A percentile compares a stretch with the other conserved stretches of the same genome.
Conservation (phyloP, 495 filamentous ascomycete species). For the Friedmanniomyces endolithicus region DNA sequence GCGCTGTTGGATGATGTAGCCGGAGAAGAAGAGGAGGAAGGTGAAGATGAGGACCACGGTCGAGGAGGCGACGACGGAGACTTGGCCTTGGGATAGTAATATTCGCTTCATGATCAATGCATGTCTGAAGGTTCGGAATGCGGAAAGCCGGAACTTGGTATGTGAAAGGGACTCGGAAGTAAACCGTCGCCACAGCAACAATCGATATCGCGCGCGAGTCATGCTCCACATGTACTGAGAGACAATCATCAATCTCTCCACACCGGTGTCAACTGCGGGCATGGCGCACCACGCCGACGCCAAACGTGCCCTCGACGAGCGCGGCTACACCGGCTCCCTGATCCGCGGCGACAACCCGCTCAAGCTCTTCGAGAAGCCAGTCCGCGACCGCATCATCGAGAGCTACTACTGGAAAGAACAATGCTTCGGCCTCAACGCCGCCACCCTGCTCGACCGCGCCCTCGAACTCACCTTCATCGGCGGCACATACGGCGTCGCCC, state of each 20-base stretch:
- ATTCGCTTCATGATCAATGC: slow-evolving; percentile 16
- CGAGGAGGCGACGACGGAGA: slow-evolving; percentile 30
- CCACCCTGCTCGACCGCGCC: slow-evolving; percentile 78
- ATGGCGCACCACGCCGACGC: slow-evolving; percentile 36
- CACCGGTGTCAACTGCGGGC: background rate
- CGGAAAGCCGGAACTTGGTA: background rate
- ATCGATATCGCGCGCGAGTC: slow-evolving; percentile 7
- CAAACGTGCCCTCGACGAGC: slow-evolving; percentile 33
- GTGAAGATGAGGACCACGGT: slow-evolving; percentile 45
- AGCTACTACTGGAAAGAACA: slow-evolving; percentile 98
- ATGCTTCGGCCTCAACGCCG: slow-evolving; percentile 89
- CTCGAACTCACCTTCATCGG: slow-evolving; percentile 71
- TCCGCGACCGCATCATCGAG: slow-evolving; percentile 86
- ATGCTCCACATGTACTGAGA: background rate
- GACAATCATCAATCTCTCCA: background rate
- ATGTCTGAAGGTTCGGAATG: background rate
- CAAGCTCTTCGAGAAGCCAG: slow-evolving; percentile 80
- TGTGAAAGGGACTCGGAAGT: background rate
- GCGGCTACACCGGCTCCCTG: slow-evolving; percentile 48
- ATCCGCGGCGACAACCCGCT: slow-evolving; percentile 76
- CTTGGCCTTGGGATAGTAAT: slow-evolving; percentile 32
- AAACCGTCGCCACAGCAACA: slow-evolving; percentile 14
- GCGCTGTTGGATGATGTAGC: slow-evolving; percentile 59
- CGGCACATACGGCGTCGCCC: slow-evolving; percentile 68
- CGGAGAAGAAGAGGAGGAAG: slow-evolving; percentile 53